Evolutionary conservation across 208 protist genomes (phyloP), one percentile per base, ranked within the genome.

Genomic region (Blastocrithidia nonstop): DNA sequence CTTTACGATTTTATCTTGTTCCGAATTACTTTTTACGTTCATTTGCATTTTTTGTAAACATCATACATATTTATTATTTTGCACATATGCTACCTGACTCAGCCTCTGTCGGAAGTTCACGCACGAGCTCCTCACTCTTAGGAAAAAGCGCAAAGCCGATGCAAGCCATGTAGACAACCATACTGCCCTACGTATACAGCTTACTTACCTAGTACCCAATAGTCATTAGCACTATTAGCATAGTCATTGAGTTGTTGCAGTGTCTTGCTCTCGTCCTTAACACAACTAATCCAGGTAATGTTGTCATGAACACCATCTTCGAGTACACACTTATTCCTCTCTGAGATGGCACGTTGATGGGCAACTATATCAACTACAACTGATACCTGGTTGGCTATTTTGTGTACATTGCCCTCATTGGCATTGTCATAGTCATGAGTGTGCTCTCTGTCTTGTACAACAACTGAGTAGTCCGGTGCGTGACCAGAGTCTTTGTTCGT

Each of bases 41-140:
- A n/a, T n/a, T n/a, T n/a, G n/a, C n/a, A n/a, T n/a, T n/a, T n/a
- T n/a, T n/a, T n/a, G n/a, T n/a, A n/a, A n/a, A n/a, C n/a, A n/a
- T n/a, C n/a, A n/a, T n/a, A n/a, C n/a, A n/a, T n/a, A n/a, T n/a
- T n/a, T n/a, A n/a, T n/a, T n/a, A n/a, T n/a, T n/a, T n/a, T n/a
- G n/a, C n/a, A n/a, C n/a, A n/a, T n/a, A n/a, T 15, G 5, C 23
- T 41, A 24, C 54, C 31, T 2, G 33, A 37, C 50, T 28, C 44
- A 16, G 45, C 21, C 11, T 35, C 29, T 11, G 11, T 15, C 11
- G 29, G 29, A 11, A 35, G 29, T n/a, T 35, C 29, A n/a, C 29
- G n/a, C n/a, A n/a, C 29, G 29, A 35, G 29, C 29, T 35, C 29
- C 11, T 35, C 29, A n/a, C 11, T 35, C 29, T 15, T 35, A n/a